Evolutionary conservation across 306 rosid genomes (phyloP).

Genomic region (Clitoria ternatea): DNA sequence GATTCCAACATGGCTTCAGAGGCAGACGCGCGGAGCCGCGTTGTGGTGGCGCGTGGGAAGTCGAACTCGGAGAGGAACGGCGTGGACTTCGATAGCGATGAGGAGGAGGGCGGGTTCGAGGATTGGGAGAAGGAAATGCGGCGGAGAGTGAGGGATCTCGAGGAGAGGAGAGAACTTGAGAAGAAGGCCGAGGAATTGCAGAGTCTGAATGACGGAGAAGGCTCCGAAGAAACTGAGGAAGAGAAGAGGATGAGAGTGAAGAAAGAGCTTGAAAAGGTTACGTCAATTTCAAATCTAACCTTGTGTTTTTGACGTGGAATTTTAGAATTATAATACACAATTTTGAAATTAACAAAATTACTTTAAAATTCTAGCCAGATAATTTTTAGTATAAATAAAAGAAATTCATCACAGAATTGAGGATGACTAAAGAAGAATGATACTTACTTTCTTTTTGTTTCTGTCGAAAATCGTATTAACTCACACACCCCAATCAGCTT

Average conservation of each 20-base stretch:
- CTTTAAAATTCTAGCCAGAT: too few relatives aligned
- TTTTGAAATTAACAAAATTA: too few relatives aligned
- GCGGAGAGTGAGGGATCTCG: slow-evolving; percentile 69
- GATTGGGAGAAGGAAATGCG: slow-evolving; percentile 85
- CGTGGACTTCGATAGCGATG: slow-evolving; percentile 58
- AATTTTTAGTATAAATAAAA: too few relatives aligned
- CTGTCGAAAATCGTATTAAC: too few relatives aligned
- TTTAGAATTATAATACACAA: too few relatives aligned
- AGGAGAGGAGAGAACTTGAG: slow-evolving; percentile 80
- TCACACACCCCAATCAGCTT: too few relatives aligned
- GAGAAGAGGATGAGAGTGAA: slow-evolving; percentile 85
- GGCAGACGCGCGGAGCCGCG: slow-evolving; percentile 59
- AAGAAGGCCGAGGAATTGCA: slow-evolving; percentile 89
- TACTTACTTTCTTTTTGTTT: too few relatives aligned
- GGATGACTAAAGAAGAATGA: too few relatives aligned
- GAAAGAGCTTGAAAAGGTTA: slow-evolving; percentile 93
- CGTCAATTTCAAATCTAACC: too few relatives aligned
- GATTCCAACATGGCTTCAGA: slow-evolving; percentile 47
- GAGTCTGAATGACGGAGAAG: slow-evolving; percentile 48
- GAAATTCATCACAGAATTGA: too few relatives aligned
- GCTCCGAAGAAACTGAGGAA: slow-evolving; percentile 60
- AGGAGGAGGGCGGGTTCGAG: slow-evolving; percentile 53
- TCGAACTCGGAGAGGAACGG: slow-evolving; percentile 69
- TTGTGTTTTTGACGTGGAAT: too few relatives aligned
- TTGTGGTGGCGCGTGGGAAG: slow-evolving; percentile 35